These are phyloP conservation scores for Mycena belliarum DNA, from an alignment of 768 basidiomycete genomes.

Conservation along the genomic window DNA sequence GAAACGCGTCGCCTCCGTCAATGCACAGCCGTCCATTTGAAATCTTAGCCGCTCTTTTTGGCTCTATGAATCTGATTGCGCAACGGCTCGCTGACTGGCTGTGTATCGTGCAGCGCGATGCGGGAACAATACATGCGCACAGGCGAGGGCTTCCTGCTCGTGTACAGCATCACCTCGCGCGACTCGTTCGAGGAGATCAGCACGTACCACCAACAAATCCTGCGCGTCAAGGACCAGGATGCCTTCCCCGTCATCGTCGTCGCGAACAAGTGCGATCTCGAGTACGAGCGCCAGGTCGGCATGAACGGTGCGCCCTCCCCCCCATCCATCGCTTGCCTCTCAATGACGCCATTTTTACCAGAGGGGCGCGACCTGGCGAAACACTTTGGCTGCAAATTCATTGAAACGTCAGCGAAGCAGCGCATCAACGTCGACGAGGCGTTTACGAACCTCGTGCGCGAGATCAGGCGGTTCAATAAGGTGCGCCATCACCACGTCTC, in stretches of 20 bases:
- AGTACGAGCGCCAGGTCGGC: conserved; percentile 94
- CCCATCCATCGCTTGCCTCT: neutral
- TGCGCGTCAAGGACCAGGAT: conserved; percentile 96
- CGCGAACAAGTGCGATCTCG: conserved; percentile 95
- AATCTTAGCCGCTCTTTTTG: too few species aligned
- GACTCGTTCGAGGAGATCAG: conserved; percentile 97
- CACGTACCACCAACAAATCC: conserved; percentile 93
- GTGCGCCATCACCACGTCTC: conserved; percentile 38
- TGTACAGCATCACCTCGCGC: conserved; percentile 96
- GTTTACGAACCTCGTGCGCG: conserved; percentile 88
- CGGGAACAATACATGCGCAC: conserved; percentile 99
- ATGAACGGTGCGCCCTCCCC: conserved; percentile 70
- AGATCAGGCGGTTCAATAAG: conserved; percentile 93
- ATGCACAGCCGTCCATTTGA: too few species aligned
- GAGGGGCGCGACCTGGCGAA: conserved; percentile 98
- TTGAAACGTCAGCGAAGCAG: conserved; percentile 95
- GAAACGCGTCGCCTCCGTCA: neutral
- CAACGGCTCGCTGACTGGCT: too few species aligned
- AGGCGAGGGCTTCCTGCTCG: conserved; percentile 95
- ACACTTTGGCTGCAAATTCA: conserved; percentile 91
- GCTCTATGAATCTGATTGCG: too few species aligned
- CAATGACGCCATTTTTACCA: conserved; percentile 34
- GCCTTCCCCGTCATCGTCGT: conserved; percentile 93
- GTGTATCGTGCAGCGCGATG: conserved; percentile 74
- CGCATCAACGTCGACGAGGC: conserved; percentile 97